Evolutionary conservation across 2,329 filamentous ascomycete genomes (phyloP).

Genomic region (Colletotrichum sojae): DNA sequence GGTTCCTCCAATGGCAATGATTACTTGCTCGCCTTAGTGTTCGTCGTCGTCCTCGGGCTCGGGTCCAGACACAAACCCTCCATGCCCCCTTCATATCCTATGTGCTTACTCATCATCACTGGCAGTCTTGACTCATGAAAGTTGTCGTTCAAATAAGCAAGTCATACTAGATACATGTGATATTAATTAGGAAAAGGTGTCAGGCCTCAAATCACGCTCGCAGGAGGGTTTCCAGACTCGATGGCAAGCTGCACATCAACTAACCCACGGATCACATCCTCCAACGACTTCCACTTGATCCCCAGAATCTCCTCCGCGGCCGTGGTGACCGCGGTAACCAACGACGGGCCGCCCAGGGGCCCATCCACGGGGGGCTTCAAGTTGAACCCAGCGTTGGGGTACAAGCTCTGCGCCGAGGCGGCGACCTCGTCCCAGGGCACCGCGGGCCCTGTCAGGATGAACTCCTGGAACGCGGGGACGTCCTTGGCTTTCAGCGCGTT

Average conservation of each 20-base stretch:
- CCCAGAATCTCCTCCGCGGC: constrained; percentile 12
- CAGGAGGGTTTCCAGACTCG: neutral
- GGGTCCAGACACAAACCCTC: neutral
- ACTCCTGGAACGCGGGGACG: constrained; percentile 1
- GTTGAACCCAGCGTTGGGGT: neutral
- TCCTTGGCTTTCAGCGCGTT: neutral
- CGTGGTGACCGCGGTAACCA: constrained; percentile 4
- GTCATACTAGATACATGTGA: too few species aligned
- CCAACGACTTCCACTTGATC: constrained; percentile 11
- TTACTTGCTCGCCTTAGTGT: neutral
- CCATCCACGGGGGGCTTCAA: neutral
- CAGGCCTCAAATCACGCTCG: neutral
- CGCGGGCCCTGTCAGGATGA: constrained; percentile 13
- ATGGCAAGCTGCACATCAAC: constrained; percentile 3
- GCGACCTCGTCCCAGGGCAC: neutral
- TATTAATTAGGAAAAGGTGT: too few species aligned
- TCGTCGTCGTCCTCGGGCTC: neutral
- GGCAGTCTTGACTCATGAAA: too few species aligned
- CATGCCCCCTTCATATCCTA: neutral
- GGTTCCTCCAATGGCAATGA: neutral
- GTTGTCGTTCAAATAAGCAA: too few species aligned
- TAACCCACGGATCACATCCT: neutral
- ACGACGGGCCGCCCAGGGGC: neutral
- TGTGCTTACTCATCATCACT: too few species aligned
- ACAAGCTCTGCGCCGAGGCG: neutral